These are phyloP conservation scores for Penicillium nucicola DNA, from an alignment of 495 filamentous ascomycete species.

Conservation along the genomic window DNA sequence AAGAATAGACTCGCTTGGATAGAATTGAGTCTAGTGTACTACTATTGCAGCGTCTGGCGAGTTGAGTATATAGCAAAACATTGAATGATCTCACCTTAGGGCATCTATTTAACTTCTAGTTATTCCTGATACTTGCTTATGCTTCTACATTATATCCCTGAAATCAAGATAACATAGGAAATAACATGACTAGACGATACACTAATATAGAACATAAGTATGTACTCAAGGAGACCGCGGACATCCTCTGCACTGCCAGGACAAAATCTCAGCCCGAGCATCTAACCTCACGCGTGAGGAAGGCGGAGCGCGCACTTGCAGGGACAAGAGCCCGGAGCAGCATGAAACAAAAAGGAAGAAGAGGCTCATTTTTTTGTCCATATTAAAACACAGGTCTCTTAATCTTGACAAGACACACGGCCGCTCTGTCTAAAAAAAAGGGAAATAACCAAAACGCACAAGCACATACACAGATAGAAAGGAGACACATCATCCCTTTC, in stretches of 20 bases:
- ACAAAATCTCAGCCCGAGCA: background rate
- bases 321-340: constrained; percentile 2
- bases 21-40: constrained; percentile 9
- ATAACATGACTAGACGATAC: constrained; percentile 34
- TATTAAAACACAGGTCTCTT: constrained; percentile 48
- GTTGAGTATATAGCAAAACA: background rate
- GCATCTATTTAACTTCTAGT: background rate
- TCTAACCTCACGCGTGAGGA: background rate
- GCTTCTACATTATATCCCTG: background rate
- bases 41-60: constrained; percentile 3
- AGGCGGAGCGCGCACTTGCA: background rate
- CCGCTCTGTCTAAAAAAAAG: constrained; percentile 43
- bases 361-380: constrained; percentile 43
- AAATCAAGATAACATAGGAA: constrained; percentile 21
- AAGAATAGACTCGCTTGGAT: constrained; percentile 4
- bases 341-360: constrained; percentile 26
- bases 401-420: constrained; percentile 43
- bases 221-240: constrained; percentile 27
- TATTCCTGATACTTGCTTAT: background rate
- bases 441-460: constrained; percentile 24
- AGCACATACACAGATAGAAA: constrained; percentile 31
- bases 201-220: constrained; percentile 33
- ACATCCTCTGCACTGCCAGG: constrained; percentile 12
- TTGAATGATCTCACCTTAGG: background rate
- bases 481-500: constrained; percentile 19